phyloP scores from a whole-genome alignment of 1,284 basidiomycete species.

The Ganoderma leucocontextum region DNA sequence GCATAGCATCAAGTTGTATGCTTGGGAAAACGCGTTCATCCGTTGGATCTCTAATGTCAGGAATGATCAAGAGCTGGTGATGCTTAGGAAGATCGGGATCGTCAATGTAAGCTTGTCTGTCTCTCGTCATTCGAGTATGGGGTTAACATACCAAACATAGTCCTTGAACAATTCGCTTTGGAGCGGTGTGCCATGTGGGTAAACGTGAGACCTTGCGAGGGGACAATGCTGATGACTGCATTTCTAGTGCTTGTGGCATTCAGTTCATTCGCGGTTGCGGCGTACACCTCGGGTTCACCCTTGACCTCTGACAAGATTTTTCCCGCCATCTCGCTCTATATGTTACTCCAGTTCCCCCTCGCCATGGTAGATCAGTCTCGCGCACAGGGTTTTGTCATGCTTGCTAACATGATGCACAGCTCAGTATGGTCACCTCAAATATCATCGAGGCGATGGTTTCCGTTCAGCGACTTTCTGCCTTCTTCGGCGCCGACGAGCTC shows the following conservation, averaged over 20 bases:
- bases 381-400: no score
- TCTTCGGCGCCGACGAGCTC: constrained; percentile 84
- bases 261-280: constrained; percentile 87
- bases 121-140: neutral
- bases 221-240: constrained; percentile 26
- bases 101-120: constrained; percentile 56
- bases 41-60: constrained; percentile 78
- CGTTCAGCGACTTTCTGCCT: constrained; percentile 79
- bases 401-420: constrained; percentile 45
- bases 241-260: constrained; percentile 80
- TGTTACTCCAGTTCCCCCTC: constrained; percentile 89
- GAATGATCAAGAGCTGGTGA: constrained; percentile 86
- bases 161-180: constrained; percentile 69
- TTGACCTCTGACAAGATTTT: constrained; percentile 94
- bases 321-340: constrained; percentile 93
- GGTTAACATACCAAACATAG: constrained; percentile 40
- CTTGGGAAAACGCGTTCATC: constrained; percentile 91
- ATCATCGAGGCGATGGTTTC: constrained; percentile 91
- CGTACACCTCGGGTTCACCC: constrained; percentile 71
- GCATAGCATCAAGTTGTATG: constrained; percentile 78
- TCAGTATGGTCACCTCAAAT: constrained; percentile 76
- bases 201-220: constrained; percentile 14
- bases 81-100: constrained; percentile 85
- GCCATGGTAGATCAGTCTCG: constrained; percentile 66
- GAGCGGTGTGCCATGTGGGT: constrained; percentile 68